A percentile compares a stretch with the other conserved stretches of the same genome.
Evolutionary conservation across 2,329 filamentous ascomycete genomes (phyloP).

Genomic region (Diaporthe velutina): DNA sequence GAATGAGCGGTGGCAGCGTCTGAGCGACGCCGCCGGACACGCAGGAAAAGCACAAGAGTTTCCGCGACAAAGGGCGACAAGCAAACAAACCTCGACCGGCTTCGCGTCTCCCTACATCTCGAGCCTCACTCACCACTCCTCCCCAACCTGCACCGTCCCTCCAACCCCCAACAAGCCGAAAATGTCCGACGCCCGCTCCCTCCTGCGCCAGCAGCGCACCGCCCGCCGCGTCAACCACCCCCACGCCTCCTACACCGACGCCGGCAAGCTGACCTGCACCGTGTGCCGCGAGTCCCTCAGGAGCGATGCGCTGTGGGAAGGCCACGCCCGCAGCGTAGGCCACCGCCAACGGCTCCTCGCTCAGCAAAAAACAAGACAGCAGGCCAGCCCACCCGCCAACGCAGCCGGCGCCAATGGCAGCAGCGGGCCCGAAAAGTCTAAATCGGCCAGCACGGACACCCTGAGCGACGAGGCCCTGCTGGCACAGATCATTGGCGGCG

Average conservation of each 20-base stretch:
- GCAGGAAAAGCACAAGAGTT: neutral
- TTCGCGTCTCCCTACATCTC: neutral
- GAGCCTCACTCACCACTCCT: neutral
- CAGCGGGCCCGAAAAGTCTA: slow-evolving; percentile 24
- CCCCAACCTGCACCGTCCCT: neutral
- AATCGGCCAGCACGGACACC: slow-evolving; percentile 40
- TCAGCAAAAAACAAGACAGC: slow-evolving; percentile 41
- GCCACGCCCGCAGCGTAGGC: slow-evolving; percentile 65
- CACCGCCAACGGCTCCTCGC: slow-evolving; percentile 58
- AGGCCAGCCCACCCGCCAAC: slow-evolving; percentile 34
- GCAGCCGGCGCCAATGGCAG: slow-evolving; percentile 40
- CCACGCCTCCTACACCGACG: slow-evolving; percentile 75
- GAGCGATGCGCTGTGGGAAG: slow-evolving; percentile 76
- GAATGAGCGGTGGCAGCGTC: slow-evolving; percentile 6
- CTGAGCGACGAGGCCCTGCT: slow-evolving; percentile 47
- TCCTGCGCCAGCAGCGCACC: slow-evolving; percentile 83
- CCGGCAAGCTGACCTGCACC: slow-evolving; percentile 76
- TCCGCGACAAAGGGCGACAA: neutral
- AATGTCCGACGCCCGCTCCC: slow-evolving; percentile 85
- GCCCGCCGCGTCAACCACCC: slow-evolving; percentile 80
- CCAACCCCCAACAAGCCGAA: slow-evolving; percentile 6
- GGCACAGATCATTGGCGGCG: slow-evolving; percentile 38
- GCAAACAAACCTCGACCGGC: neutral
- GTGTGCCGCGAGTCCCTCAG: slow-evolving; percentile 75
- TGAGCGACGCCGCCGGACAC: neutral